Evolutionary conservation across 2,329 filamentous ascomycete genomes (phyloP).

Genomic region (Alternaria infectoria): DNA sequence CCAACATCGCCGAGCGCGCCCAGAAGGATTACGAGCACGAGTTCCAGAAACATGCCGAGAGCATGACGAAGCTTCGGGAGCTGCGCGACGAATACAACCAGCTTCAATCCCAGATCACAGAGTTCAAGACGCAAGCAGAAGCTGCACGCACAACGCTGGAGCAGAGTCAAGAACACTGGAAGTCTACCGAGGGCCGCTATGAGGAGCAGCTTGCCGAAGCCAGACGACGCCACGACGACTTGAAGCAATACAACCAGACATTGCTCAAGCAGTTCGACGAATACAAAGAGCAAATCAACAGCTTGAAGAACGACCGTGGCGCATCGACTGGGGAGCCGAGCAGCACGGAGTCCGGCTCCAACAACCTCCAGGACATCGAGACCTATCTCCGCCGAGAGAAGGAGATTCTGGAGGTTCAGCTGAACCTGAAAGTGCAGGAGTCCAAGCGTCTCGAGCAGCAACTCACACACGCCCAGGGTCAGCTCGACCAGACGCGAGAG

Average conservation of each 20-base stretch:
- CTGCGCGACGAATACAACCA: conserved; percentile 82
- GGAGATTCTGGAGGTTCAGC: conserved; percentile 96
- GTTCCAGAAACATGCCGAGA: conserved; percentile 92
- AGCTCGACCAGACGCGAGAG: conserved; percentile 86
- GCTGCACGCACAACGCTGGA: conserved; percentile 79
- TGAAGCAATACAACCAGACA: conserved; percentile 86
- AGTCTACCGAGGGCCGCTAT: conserved; percentile 77
- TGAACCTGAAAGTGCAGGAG: conserved; percentile 87
- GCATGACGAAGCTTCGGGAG: conserved; percentile 81
- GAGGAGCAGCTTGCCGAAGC: conserved; percentile 85
- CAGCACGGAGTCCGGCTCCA: conserved; percentile 64
- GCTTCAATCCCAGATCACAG: conserved; percentile 78
- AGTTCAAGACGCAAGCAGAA: conserved; percentile 80
- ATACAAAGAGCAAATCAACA: conserved; percentile 78
- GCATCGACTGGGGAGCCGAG: conserved; percentile 60
- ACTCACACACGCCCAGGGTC: conserved; percentile 81
- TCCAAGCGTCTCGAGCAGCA: conserved; percentile 88
- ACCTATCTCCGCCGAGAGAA: conserved; percentile 92
- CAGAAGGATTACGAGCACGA: conserved; percentile 96
- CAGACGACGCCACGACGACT: conserved; percentile 79
- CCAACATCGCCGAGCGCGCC: conserved; percentile 88
- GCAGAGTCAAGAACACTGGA: conserved; percentile 87
- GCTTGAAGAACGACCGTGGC: conserved; percentile 77
- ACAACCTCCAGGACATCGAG: conserved; percentile 88
- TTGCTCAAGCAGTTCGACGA: conserved; percentile 88